phyloP scores from a whole-genome alignment of 2,329 filamentous ascomycete genomes.

The Cladosporium halotolerans region DNA sequence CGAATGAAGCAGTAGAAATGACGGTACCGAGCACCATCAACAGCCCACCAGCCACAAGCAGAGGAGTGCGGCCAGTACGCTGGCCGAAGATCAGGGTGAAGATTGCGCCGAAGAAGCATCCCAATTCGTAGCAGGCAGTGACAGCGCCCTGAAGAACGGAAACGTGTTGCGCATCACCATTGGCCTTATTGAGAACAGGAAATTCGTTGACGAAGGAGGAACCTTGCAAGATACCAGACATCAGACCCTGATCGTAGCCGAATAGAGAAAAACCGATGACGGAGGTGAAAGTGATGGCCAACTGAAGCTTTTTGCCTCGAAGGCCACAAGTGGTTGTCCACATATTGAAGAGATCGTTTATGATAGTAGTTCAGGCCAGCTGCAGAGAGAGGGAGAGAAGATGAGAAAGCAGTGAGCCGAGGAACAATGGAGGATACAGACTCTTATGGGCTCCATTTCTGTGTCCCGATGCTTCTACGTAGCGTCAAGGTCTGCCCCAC shows the following conservation, averaged over 20 bases:
- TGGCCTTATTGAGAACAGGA: slow-evolving; percentile 21
- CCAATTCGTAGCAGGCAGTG: slow-evolving; percentile 20
- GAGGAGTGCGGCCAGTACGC: not conserved
- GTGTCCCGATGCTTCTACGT: too few relatives aligned
- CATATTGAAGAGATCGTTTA: too few relatives aligned
- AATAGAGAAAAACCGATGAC: slow-evolving; percentile 1
- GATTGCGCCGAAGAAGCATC: slow-evolving; percentile 8
- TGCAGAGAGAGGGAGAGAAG: too few relatives aligned
- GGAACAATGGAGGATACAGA: too few relatives aligned
- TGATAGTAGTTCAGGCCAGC: too few relatives aligned
- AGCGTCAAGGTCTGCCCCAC: too few relatives aligned
- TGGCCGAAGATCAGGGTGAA: slow-evolving; percentile 6
- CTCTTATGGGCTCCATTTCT: too few relatives aligned
- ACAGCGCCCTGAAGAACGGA: slow-evolving; percentile 37
- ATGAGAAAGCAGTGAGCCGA: too few relatives aligned
- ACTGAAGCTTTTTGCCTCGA: too few relatives aligned
- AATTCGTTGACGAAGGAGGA: slow-evolving; percentile 49
- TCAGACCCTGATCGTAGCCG: slow-evolving; percentile 24
- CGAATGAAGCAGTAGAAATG: slow-evolving; percentile 41
- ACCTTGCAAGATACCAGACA: slow-evolving; percentile 57
- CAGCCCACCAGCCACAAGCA: slow-evolving; percentile 14
- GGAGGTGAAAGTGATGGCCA: too few relatives aligned
- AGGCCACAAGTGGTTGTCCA: too few relatives aligned
- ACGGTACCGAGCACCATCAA: slow-evolving; percentile 44
- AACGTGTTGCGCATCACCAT: slow-evolving; percentile 31